These are phyloP conservation scores for Suhomyces canberraensis DNA, from an alignment of 805 yeast species.

Conservation along the genomic window DNA sequence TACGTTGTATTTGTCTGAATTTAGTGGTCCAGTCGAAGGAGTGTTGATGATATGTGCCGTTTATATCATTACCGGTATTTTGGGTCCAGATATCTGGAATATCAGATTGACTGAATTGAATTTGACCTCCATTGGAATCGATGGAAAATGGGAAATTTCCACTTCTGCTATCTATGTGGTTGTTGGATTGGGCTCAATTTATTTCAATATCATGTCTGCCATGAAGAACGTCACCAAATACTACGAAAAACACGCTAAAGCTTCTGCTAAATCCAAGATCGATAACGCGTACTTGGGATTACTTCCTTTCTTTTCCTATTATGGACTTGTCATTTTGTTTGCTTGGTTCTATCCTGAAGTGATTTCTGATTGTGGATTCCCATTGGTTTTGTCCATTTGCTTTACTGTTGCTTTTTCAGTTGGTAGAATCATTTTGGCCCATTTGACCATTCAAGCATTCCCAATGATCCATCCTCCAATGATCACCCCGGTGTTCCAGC, in stretches of 20 bases:
- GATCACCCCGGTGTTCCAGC: conserved; percentile 58
- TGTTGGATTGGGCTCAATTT: conserved; percentile 52
- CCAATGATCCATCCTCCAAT: conserved; percentile 72
- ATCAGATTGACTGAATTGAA: conserved; percentile 38
- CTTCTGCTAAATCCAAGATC: conserved; percentile 34
- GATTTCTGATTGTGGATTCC: conserved; percentile 43
- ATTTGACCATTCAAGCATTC: conserved; percentile 74
- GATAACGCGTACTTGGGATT: conserved; percentile 50
- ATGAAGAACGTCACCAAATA: conserved; percentile 54
- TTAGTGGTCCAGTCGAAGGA: conserved; percentile 96
- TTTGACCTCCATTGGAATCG: conserved; percentile 31
- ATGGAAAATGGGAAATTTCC: conserved; percentile 30
- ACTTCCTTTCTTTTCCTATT: conserved; percentile 63
- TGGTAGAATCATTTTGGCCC: conserved; percentile 88
- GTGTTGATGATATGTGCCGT: conserved; percentile 58
- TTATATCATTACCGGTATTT: conserved; percentile 59
- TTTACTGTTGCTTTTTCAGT: conserved; percentile 77
- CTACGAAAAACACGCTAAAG: conserved; percentile 32
- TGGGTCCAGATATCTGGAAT: conserved; percentile 72
- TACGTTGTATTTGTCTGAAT: conserved; percentile 66
- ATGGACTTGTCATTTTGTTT: conserved; percentile 46
- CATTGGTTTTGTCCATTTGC: conserved; percentile 69
- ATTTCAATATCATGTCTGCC: conserved; percentile 67
- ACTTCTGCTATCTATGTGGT: conserved; percentile 43
- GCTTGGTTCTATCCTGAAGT: conserved; percentile 51